Percentiles rank a stretch among this genome's conserved stretches.
phyloP scores from a whole-genome alignment of 106 monocot species.

The Apostasia shenzhenica region DNA sequence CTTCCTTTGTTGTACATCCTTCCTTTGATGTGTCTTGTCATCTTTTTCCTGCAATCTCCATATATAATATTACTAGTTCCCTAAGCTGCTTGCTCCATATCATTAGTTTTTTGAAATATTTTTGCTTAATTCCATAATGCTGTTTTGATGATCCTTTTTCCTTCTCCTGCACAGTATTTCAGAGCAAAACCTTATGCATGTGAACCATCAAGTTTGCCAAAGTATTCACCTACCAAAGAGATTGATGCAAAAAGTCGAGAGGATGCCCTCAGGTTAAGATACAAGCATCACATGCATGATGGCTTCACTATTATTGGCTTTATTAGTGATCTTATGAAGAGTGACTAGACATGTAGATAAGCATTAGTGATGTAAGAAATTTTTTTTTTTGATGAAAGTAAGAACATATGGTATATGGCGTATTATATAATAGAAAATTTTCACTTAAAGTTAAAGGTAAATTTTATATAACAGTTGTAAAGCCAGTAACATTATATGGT shows the following conservation, averaged over 20 bases:
- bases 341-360: too few relatives aligned
- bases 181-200: conserved; percentile 59
- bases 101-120: background rate
- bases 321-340: too few relatives aligned
- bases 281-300: background rate
- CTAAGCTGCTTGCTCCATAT: background rate
- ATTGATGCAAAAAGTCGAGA: conserved; percentile 83
- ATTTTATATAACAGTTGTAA: too few relatives aligned
- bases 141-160: background rate
- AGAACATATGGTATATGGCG: too few relatives aligned
- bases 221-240: conserved; percentile 78
- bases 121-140: too few relatives aligned
- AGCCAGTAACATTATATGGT: too few relatives aligned
- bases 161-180: conserved; percentile 47
- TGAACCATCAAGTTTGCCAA: conserved; percentile 71
- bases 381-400: too few relatives aligned
- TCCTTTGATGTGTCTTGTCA: background rate
- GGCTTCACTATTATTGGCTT: too few relatives aligned
- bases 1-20: too few relatives aligned
- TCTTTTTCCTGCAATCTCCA: background rate
- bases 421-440: too few relatives aligned
- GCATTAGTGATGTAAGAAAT: too few relatives aligned
- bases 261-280: conserved; percentile 45
- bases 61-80: background rate
- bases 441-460: too few relatives aligned